A percentile compares a stretch with the other conserved stretches of the same genome.
Conservation (phyloP, 1,284 basidiomycete species). For the Ustilago nuda region DNA sequence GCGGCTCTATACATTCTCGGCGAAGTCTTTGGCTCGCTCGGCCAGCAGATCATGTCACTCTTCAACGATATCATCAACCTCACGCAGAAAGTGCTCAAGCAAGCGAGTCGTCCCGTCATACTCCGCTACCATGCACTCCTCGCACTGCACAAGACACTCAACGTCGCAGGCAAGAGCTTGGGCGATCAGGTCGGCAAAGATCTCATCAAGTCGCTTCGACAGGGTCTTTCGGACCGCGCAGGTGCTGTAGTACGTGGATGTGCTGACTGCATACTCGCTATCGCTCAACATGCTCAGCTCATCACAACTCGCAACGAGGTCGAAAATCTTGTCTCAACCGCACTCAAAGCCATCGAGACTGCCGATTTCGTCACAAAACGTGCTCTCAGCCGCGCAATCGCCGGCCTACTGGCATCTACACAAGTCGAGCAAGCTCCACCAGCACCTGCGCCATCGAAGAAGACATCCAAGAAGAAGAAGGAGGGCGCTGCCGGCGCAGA, state of each 20-base stretch:
- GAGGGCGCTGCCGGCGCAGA: slow-evolving; percentile 30
- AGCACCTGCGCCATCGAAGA: slow-evolving; percentile 56
- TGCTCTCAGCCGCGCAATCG: slow-evolving; percentile 81
- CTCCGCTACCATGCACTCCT: slow-evolving; percentile 84
- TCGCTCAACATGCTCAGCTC: slow-evolving; percentile 64
- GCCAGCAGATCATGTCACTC: slow-evolving; percentile 90
- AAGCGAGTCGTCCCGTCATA: slow-evolving; percentile 72
- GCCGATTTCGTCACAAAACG: slow-evolving; percentile 84
- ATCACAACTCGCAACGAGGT: slow-evolving; percentile 76
- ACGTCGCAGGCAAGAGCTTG: slow-evolving; percentile 82
- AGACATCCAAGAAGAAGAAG: slow-evolving; percentile 74
- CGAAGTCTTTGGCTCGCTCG: slow-evolving; percentile 85
- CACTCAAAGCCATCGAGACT: slow-evolving; percentile 81
- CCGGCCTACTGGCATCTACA: slow-evolving; percentile 84
- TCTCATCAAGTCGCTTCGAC: slow-evolving; percentile 83
- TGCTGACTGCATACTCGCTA: slow-evolving; percentile 73
- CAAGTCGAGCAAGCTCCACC: slow-evolving; percentile 77
- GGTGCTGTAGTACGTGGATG: slow-evolving; percentile 86
- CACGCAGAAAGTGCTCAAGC: slow-evolving; percentile 48
- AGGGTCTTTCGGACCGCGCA: slow-evolving; percentile 83
- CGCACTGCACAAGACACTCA: slow-evolving; percentile 81
- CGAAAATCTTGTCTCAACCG: slow-evolving; percentile 78
- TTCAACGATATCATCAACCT: slow-evolving; percentile 79
- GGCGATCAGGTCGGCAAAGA: slow-evolving; percentile 84
- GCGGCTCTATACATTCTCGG: slow-evolving; percentile 82